Conservation (phyloP, 1,284 basidiomycete genomes). For the Cutaneotrichosporon mucoides region DNA sequence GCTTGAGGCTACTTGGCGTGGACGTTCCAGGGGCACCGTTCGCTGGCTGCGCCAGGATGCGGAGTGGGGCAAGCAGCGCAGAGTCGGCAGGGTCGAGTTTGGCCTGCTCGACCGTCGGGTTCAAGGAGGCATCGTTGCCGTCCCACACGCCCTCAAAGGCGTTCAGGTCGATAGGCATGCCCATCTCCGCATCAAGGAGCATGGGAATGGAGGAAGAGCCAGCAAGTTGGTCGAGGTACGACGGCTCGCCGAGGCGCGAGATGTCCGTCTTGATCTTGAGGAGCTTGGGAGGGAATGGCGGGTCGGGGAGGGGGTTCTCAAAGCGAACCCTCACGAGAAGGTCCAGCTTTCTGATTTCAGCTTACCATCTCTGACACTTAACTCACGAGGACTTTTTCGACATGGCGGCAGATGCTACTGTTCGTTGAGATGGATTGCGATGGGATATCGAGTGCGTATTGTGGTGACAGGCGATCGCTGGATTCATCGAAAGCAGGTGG, state of each 20-base stretch:
- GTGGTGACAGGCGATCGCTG: not conserved
- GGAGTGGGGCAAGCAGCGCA: conserved; percentile 33
- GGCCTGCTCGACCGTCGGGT: conserved; percentile 68
- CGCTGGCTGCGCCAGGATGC: conserved; percentile 9
- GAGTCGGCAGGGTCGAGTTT: conserved; percentile 33
- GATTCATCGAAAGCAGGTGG: too few relatives aligned
- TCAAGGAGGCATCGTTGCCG: conserved; percentile 62
- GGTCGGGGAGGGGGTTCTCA: conserved; percentile 83
- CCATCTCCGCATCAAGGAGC: conserved; percentile 89
- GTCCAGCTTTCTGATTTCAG: conserved; percentile 52
- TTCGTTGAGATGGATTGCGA: not conserved
- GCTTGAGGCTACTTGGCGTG: conserved; percentile 12
- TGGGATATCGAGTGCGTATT: too few relatives aligned
- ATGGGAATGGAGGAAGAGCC: conserved; percentile 78
- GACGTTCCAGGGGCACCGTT: conserved; percentile 6
- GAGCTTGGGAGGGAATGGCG: conserved; percentile 90
- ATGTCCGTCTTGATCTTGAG: conserved; percentile 82
- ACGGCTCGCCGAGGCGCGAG: conserved; percentile 71
- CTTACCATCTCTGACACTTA: too few relatives aligned
- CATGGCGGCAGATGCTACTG: conserved; percentile 12
- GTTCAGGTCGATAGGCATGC: conserved; percentile 86
- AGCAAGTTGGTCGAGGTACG: conserved; percentile 76
- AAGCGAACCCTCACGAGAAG: conserved; percentile 87
- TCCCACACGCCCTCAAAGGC: conserved; percentile 78
- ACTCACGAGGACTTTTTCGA: conserved; percentile 36